phyloP scores from a whole-genome alignment of 352 stramenopile genomes.

The Phytophthora sp. region DNA sequence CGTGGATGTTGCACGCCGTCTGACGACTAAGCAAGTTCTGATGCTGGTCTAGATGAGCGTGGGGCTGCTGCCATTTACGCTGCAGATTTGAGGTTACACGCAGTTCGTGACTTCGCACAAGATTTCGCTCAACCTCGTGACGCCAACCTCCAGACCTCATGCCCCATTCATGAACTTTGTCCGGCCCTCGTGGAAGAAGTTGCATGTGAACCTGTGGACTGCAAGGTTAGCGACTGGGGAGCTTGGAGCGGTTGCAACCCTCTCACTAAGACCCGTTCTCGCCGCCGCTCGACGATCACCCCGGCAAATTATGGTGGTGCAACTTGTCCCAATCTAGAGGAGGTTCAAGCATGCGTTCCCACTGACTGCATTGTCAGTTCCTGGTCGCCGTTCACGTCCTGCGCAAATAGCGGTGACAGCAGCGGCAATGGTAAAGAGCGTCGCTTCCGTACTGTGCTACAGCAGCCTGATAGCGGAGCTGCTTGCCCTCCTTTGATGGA shows the following conservation, averaged over 20 bases:
- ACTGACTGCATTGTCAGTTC: slow-evolving; percentile 51
- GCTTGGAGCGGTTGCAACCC: slow-evolving; percentile 45
- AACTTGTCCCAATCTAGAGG: slow-evolving; percentile 40
- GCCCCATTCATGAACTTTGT: too few relatives aligned
- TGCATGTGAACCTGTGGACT: slow-evolving; percentile 53
- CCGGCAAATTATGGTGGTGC: slow-evolving; percentile 38
- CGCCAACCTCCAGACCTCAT: too few relatives aligned
- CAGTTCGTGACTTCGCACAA: slow-evolving; percentile 22
- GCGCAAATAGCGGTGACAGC: slow-evolving; percentile 24
- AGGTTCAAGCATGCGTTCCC: slow-evolving; percentile 38
- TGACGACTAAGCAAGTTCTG: neutral
- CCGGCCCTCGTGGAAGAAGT: slow-evolving; percentile 42
- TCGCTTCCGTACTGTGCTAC: slow-evolving; percentile 45
- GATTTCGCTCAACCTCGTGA: slow-evolving; percentile 9
- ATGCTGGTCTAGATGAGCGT: slow-evolving; percentile 1
- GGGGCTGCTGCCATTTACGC: neutral
- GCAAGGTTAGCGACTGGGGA: slow-evolving; percentile 48
- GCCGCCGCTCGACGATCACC: slow-evolving; percentile 42
- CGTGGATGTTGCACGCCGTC: too few relatives aligned
- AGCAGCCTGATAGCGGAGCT: slow-evolving; percentile 45
- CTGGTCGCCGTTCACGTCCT: slow-evolving; percentile 60
- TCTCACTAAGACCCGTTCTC: slow-evolving; percentile 39
- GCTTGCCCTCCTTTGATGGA: slow-evolving; percentile 55
- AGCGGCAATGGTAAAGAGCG: slow-evolving; percentile 16
- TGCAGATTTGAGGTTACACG: slow-evolving; percentile 11